Percentiles rank a stretch among this genome's conserved stretches.
Evolutionary conservation across 2,329 filamentous ascomycete genomes (phyloP).

Genomic region (Lachnellula arida): DNA sequence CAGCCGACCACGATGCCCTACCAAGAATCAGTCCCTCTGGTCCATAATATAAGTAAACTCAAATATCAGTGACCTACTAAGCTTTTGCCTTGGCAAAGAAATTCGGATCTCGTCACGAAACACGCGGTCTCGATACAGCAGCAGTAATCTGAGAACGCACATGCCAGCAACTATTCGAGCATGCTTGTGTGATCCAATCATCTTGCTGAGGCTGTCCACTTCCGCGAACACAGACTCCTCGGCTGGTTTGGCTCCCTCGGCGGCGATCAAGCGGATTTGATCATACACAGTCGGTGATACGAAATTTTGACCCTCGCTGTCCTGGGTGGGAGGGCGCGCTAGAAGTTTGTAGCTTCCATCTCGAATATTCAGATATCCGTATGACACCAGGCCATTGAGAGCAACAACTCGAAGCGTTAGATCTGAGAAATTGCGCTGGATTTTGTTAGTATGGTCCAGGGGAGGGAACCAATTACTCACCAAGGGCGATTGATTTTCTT

Average conservation of each 20-base stretch:
- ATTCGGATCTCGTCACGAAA: conserved; percentile 15
- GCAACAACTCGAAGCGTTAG: conserved; percentile 13
- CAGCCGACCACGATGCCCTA: conserved; percentile 13
- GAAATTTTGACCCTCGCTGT: conserved; percentile 3
- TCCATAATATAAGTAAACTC: not conserved
- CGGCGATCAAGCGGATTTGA: conserved; percentile 17
- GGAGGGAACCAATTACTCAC: not conserved
- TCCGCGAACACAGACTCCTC: conserved; percentile 14
- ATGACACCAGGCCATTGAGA: conserved; percentile 16
- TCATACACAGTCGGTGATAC: conserved; percentile 19
- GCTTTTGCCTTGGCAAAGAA: conserved; percentile 12
- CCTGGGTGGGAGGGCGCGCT: not conserved
- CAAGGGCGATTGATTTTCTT: not conserved
- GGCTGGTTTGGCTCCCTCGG: conserved; percentile 12
- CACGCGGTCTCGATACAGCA: conserved; percentile 17
- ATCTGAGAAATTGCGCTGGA: conserved; percentile 7
- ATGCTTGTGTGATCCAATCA: conserved; percentile 8
- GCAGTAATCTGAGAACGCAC: conserved; percentile 16
- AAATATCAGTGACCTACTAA: not conserved
- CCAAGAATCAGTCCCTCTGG: not conserved
- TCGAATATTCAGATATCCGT: conserved; percentile 16
- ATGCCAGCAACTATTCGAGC: conserved; percentile 16
- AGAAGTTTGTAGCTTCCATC: conserved; percentile 16
- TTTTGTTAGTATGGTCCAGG: not conserved
- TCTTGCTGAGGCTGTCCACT: conserved; percentile 15